These are phyloP conservation scores for Flaveria floridana DNA, from an alignment of 140 eudicot genomes.

Conservation along the genomic window DNA sequence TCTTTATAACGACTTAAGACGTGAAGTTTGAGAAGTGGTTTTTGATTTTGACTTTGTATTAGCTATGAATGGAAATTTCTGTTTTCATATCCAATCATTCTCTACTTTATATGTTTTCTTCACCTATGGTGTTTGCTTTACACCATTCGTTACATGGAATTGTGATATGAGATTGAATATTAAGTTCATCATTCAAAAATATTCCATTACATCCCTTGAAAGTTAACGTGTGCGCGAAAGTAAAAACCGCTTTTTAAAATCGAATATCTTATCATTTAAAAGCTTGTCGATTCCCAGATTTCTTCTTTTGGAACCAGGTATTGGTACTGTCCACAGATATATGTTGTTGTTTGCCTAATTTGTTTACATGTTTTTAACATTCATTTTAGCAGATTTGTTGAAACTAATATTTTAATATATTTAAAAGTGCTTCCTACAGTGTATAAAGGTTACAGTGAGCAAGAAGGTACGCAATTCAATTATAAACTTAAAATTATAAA, in stretches of 20 bases:
- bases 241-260: constrained; percentile 15
- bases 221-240: constrained; percentile 33
- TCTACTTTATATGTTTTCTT: constrained; percentile 28
- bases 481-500: no score
- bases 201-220: constrained; percentile 30
- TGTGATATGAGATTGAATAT: constrained; percentile 9
- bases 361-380: neutral
- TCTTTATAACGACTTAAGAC: no score
- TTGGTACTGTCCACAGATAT: neutral
- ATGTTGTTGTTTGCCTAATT: constrained; percentile 6
- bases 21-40: no score
- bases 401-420: neutral
- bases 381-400: neutral
- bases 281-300: constrained; percentile 9
- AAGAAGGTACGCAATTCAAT: neutral
- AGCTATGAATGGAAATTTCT: constrained; percentile 22
- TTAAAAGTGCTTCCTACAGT: neutral
- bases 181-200: constrained; percentile 3
- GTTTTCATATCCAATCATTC: constrained; percentile 30
- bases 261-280: constrained; percentile 13
- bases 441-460: neutral
- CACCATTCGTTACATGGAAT: constrained; percentile 18
- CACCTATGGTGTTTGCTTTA: constrained; percentile 12
- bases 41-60: no score
- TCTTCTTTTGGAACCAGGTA: constrained; percentile 6